phyloP scores from a whole-genome alignment of 345 rosid genomes.

The Euphorbia pulcherrima region DNA sequence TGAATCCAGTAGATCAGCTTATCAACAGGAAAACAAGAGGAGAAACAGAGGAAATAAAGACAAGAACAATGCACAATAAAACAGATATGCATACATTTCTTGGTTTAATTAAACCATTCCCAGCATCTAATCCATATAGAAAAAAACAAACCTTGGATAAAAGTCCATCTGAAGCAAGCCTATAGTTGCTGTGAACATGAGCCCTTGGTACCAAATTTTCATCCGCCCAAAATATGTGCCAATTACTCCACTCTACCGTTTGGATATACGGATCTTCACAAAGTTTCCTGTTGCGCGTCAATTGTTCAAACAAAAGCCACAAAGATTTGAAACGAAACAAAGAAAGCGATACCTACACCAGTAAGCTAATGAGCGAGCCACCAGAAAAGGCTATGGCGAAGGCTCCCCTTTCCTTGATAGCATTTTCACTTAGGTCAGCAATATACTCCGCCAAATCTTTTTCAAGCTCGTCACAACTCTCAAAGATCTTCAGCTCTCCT shows the following conservation, averaged over 20 bases:
- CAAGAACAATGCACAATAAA: constrained; percentile 1
- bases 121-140: not conserved
- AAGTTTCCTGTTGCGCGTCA: constrained; percentile 57
- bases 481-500: constrained; percentile 74
- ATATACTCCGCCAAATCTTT: constrained; percentile 81
- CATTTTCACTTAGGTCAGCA: constrained; percentile 77
- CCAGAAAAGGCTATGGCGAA: constrained; percentile 86
- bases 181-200: constrained; percentile 85
- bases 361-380: constrained; percentile 70
- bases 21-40: not conserved
- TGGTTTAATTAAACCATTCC: not conserved
- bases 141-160: constrained; percentile 58
- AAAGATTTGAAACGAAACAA: constrained; percentile 11
- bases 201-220: constrained; percentile 77
- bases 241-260: constrained; percentile 86
- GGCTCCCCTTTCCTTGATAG: constrained; percentile 72
- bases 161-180: constrained; percentile 69
- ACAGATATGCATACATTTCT: not conserved
- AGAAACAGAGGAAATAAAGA: not conserved
- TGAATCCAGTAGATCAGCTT: not conserved
- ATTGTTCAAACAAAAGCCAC: constrained; percentile 18
- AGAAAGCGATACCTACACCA: constrained; percentile 55
- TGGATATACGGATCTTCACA: constrained; percentile 76
- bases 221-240: constrained; percentile 84
- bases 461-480: constrained; percentile 62